Base-by-base conservation (phyloP, 495 filamentous ascomycete species). In the Chaetomidium leptoderma region DNA sequence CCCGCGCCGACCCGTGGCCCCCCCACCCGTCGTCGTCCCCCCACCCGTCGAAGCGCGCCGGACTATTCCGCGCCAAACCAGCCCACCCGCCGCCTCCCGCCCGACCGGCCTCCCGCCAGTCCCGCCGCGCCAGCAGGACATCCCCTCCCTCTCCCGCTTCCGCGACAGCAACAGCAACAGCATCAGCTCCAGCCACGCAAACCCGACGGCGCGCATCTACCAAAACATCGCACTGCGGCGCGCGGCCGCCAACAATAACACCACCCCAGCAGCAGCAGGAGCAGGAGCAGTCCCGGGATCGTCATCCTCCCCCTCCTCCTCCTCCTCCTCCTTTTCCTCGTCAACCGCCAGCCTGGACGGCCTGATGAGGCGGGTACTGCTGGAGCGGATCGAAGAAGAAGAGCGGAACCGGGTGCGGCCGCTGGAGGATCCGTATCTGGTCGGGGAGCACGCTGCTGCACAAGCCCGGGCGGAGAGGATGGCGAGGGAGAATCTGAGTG, bases 391-490 rank as follows among this genome's bases (percentile, higher is more conserved):
- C 53, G 70, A 69, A 33, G 68, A 73, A 44, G 68, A 73, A 59
- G 63, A 66, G 64, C 61, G 67, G 21, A 62, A 61, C 39, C 58
- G 62, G 19, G 47, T 73, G 13, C 64, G 76, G n/a, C 76, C 75
- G 24, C 71, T 78, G 23, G 79, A 82, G 63, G 79, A 81, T 58
- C 79, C 78, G 7, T 70, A 77, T 21, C 70, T 81, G 7, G 79
- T 80, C 0, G 79, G 79, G 32, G 78, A 82, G 66, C 70, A 73
- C 57, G 78, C 74, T 11, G 78, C 79, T 19, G 66, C 68, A 19
- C 56, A 63, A 47, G 78, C 77, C 19, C 59, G 74, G 49, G 60
- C 58, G 40, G 74, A 77, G 68, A 70, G 78, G 59, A 55, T 78
- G 46, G 76, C 72, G 32, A 56, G 75, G 45, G 72, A 80, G 69